Evolutionary conservation across 2,329 filamentous ascomycete species (phyloP).

Genomic region (Didymella sp.): DNA sequence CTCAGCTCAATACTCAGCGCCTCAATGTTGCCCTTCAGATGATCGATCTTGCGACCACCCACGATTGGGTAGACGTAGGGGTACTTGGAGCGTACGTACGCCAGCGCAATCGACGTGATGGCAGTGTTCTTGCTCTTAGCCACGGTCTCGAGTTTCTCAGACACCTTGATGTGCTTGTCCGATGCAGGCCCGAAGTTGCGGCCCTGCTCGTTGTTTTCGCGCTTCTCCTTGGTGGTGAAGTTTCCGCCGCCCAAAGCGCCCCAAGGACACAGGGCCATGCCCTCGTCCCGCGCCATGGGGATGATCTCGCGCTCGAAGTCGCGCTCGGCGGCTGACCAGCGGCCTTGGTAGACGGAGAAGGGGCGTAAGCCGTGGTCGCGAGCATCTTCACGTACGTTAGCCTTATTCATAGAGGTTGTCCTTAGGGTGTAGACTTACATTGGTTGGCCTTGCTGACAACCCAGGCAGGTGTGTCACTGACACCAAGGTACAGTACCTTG

Average conservation of each 20-base stretch:
- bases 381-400: constrained; percentile 57
- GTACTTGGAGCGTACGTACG: constrained; percentile 74
- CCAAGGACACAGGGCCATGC: constrained; percentile 67
- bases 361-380: constrained; percentile 49
- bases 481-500: constrained; percentile 51
- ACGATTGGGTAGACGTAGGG: constrained; percentile 78
- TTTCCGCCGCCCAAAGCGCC: constrained; percentile 59
- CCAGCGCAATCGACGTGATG: constrained; percentile 68
- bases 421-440: constrained; percentile 34
- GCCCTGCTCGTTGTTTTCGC: constrained; percentile 49
- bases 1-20: constrained; percentile 60
- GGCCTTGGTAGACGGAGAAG: constrained; percentile 68
- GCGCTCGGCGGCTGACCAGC: constrained; percentile 66
- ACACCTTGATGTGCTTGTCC: constrained; percentile 60
- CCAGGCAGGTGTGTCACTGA: constrained; percentile 51
- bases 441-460: constrained; percentile 57
- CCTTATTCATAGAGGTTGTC: not conserved
- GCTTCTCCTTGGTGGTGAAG: constrained; percentile 50
- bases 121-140: constrained; percentile 63
- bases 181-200: constrained; percentile 50
- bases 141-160: constrained; percentile 65
- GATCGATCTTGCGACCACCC: constrained; percentile 74
- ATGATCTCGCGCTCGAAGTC: constrained; percentile 76
- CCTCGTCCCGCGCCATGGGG: constrained; percentile 68
- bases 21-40: constrained; percentile 70